Evolutionary conservation across 805 yeast species (phyloP), one percentile per base, ranked within the genome.

Genomic region (Saccharomycopsis schoenii): DNA sequence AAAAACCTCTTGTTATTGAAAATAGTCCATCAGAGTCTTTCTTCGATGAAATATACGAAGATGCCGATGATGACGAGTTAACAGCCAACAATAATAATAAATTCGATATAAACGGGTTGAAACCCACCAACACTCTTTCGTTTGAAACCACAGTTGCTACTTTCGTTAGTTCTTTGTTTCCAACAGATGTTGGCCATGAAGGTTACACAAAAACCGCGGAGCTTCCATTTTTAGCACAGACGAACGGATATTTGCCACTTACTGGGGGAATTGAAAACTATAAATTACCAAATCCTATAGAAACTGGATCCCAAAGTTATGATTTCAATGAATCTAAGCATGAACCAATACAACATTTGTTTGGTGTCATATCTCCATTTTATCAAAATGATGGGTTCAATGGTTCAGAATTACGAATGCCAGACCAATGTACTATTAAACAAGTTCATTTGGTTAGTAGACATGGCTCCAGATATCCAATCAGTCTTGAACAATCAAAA

Each of bases 381-480:
- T 61, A 59, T 41, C 62, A 61, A 17, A 60, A 60, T 52, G 40
- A 60, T 55, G 59, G 41, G 55, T 59, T 34, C 25, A 56, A 24
- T 19, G 60, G 25, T 17, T 34, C 58, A 37, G 65, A 65, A 50
- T 60, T 61, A 25, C 59, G 58, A 4, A 47, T 65, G 25, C 66
- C 67, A 29, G 73, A 70, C 10, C 74, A 74, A 54, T 84, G 88
- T 70, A 67, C 71, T 5, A 74, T 84, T 60, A 82, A 81, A 65
- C 93, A 87, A 70, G 89, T 86, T 9, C 90, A 86, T 66, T 72
- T 87, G 29, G 72, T 86, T 59, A 83, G 84, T 66, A 80, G 96
- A 68, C 96, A 89, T 68, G 96, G 93, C 21, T 92, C 88, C 71
- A 76, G 96, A 65, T 87, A 77, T 67, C 91, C 90, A 2, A 79